These are phyloP conservation scores for Podila minutissima DNA, from an alignment of 192 early-diverging fungal species.

Conservation along the genomic window DNA sequence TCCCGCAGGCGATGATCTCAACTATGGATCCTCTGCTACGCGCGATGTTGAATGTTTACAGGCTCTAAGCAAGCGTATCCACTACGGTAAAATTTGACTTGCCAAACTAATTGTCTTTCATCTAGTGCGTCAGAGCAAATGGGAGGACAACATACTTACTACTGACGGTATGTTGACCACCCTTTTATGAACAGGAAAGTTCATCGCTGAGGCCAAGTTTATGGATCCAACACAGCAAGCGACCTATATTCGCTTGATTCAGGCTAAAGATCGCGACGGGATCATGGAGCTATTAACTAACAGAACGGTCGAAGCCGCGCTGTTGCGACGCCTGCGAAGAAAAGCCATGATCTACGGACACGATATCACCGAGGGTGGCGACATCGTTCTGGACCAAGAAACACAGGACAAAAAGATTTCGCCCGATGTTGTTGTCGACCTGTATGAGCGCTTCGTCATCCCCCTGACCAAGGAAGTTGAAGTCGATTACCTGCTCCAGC, in stretches of 20 bases:
- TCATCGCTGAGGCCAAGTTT: constrained; percentile 98
- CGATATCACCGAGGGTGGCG: constrained; percentile 73
- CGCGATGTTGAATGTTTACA: constrained; percentile 94
- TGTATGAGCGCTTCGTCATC: constrained; percentile 97
- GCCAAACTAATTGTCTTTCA: not conserved
- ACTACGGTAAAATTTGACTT: constrained; percentile 75
- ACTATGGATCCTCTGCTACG: constrained; percentile 95
- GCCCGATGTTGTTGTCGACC: constrained; percentile 83
- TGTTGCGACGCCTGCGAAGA: constrained; percentile 82
- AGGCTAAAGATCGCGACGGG: constrained; percentile 73
- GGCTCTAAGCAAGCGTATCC: constrained; percentile 90
- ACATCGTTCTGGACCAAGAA: constrained; percentile 20
- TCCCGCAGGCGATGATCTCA: constrained; percentile 78
- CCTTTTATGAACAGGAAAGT: constrained; percentile 74
- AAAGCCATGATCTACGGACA: constrained; percentile 97
- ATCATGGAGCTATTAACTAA: constrained; percentile 93
- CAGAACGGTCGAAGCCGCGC: constrained; percentile 79
- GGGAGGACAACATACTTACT: not conserved
- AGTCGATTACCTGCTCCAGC: constrained; percentile 87
- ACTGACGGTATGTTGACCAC: not conserved
- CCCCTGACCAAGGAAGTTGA: constrained; percentile 97
- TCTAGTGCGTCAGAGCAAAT: too few species aligned
- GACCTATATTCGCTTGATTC: constrained; percentile 81
- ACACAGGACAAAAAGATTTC: constrained; percentile 66
- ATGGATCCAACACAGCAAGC: constrained; percentile 78